phyloP scores from a whole-genome alignment of 768 basidiomycete species.

The Leucosporidium yakuticum region DNA sequence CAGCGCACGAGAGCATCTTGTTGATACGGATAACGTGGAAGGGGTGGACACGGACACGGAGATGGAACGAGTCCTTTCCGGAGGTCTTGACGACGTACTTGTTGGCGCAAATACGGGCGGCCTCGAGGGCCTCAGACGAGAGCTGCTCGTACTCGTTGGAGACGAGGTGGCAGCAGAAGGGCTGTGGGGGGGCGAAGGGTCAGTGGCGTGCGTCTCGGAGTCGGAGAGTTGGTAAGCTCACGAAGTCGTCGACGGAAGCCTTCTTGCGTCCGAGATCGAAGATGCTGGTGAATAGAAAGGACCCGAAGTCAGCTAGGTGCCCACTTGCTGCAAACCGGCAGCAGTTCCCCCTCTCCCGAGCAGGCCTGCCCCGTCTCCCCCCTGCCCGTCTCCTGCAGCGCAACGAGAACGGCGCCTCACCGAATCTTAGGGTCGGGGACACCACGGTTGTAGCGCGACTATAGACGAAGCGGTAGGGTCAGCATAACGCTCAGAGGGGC shows the following conservation, averaged over 20 bases:
- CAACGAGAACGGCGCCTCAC: background rate
- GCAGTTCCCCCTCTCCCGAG: no score
- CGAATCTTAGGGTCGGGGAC: slow-evolving; percentile 98
- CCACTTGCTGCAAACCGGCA: no score
- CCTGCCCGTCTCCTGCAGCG: no score
- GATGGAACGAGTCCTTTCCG: slow-evolving; percentile 98
- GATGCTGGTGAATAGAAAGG: slow-evolving; percentile 46
- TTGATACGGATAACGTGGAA: slow-evolving; percentile 99
- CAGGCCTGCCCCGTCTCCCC: no score
- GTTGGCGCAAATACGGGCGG: slow-evolving; percentile 98
- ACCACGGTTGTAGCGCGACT: slow-evolving; percentile 79
- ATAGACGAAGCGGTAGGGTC: no score
- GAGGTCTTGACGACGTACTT: slow-evolving; percentile 96
- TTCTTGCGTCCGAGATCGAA: slow-evolving; percentile 87
- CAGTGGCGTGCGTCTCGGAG: background rate
- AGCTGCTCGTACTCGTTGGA: slow-evolving; percentile 98
- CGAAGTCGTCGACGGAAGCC: slow-evolving; percentile 92
- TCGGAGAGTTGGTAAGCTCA: slow-evolving; percentile 1
- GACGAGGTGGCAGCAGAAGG: slow-evolving; percentile 67
- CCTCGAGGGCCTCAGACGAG: slow-evolving; percentile 90
- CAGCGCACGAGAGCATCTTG: slow-evolving; percentile 99
- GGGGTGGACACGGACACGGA: slow-evolving; percentile 93
- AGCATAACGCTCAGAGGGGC: no score
- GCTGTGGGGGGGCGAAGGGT: background rate
- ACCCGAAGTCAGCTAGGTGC: no score